Conservation (phyloP, 2,329 filamentous ascomycete species). For the Pyricularia sp. region DNA sequence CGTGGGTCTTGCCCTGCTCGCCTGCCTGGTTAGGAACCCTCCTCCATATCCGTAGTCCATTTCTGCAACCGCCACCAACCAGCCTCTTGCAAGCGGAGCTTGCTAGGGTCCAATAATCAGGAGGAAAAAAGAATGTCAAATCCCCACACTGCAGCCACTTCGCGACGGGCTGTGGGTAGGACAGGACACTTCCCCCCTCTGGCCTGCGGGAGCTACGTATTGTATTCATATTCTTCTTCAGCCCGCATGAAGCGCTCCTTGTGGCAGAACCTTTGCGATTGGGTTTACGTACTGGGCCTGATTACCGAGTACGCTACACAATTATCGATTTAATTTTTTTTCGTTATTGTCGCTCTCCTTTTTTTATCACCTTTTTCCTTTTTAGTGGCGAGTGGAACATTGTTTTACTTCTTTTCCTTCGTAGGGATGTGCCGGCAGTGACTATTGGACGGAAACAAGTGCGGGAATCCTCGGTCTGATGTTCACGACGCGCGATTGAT, state of each 20-base stretch:
- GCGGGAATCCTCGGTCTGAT: not conserved
- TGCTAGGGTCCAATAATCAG: not conserved
- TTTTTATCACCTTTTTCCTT: not conserved
- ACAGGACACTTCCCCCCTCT: not conserved
- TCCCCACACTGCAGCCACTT: not conserved
- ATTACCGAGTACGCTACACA: not conserved
- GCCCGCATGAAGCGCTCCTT: not conserved
- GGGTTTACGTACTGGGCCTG: not conserved
- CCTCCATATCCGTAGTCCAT: not conserved
- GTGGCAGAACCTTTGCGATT: not conserved
- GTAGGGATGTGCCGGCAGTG: not conserved
- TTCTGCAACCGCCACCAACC: not conserved
- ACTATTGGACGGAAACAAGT: not conserved
- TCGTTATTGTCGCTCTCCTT: not conserved
- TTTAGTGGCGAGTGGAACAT: not conserved
- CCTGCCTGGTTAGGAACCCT: not conserved
- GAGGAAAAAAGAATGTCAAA: not conserved
- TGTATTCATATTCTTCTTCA: not conserved
- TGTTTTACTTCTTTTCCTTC: not conserved
- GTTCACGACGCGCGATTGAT: not conserved
- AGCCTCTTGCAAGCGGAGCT: not conserved
- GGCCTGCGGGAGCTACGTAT: not conserved
- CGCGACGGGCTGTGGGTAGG: not conserved
- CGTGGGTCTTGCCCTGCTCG: not conserved
- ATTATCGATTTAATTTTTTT: not conserved